Evolutionary conservation across 371 early-diverging fungal genomes (phyloP), one percentile per base, ranked within the genome.

Genomic region (Mortierella sp.): DNA sequence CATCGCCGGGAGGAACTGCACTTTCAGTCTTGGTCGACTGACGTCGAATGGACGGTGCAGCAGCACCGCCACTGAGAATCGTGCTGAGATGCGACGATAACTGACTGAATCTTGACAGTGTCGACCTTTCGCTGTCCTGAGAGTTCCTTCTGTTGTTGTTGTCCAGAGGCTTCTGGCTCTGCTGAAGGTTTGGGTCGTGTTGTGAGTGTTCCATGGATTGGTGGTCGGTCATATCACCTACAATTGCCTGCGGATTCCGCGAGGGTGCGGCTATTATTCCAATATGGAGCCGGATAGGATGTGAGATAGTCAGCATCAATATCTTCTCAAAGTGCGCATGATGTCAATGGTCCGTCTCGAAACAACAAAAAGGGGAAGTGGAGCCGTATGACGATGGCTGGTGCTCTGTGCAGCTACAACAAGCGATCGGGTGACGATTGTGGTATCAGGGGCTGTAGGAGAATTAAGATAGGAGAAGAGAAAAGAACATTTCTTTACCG

Each of bases 191-290:
- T 39, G 44, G 46, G 24, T 31, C 37, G 23, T 31, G 44, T 53
- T 28, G 24, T 31, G 27, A 6, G 39, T 24, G 15, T 23, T 21
- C 3, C 12, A 26, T 2, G 23, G 19, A 7, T 9, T 64, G 49
- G 8, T 56, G 42, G 23, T 61, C 44, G 12, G 41, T 56, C 30
- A 31, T 64, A 43, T 73, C 69, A 9, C 68, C 68, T 2, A 73
- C 42, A 24, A 73, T 53, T 2, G 75, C 75, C 49, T 73, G 75
- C 8, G 75, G 75, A 27, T 73, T 73, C 19, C 75, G 58, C 5
- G 63, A 53, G 2, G 44, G 42, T 4, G 64, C 64, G 50, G 44
- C 23, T 50, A 28, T 8, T 26, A 14, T 24, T 21, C 44, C 42
- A 12, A 4, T 21, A 23, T 27, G 31, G n/a, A 14, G 7, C 15